Evolutionary conservation across 371 early-diverging fungal genomes (phyloP), one percentile per base, ranked within the genome.

Genomic region (Syncephalastrum contaminatum): DNA sequence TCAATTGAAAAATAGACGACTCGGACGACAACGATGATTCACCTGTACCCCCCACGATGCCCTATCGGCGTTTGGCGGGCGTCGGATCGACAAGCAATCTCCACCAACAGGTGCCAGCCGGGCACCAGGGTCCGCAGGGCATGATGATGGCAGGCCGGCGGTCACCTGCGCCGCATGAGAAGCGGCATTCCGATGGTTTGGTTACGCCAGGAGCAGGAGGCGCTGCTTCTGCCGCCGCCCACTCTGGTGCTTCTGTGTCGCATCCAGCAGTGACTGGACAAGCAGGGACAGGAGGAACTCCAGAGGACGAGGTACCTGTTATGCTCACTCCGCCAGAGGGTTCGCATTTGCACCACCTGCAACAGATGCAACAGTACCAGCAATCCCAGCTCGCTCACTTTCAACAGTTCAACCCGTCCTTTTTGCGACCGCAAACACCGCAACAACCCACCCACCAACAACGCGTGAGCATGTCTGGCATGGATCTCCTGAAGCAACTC

Each of bases 401-500:
- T 47, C 65, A 65, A 42, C 63, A 63, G 15, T 62, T 64, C 40
- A 53, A 67, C 21, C 58, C 58, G 27, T 27, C 39, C 30, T 39
- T 48, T 25, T 43, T 43, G 19, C 55, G 58, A 27, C 54, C 56
- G 16, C 54, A 56, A n/a, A 49, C 63, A 30, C 64, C 64, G 19
- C 62, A 63, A 42, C 58, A 58, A 36, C 24, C 50, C 16, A 19
- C 25, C 19, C 46, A 41, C 44, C 55, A 52, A 1, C 67, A 73
- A 3, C 62, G 65, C 30, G 53, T 61, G 12, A 65, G 71, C 44
- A 69, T 75, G 69, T 73, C 73, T 8, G 78, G 75, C 47, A 77
- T 77, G 72, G 78, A 77, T 43, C 55, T 77, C 21, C 43, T 77
- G 18, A 64, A 64, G 19, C 75, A 77, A 56, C 56, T 70, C 20